Evolutionary conservation across 305 asterid species (phyloP).

Genomic region (Fraxinus albicans): DNA sequence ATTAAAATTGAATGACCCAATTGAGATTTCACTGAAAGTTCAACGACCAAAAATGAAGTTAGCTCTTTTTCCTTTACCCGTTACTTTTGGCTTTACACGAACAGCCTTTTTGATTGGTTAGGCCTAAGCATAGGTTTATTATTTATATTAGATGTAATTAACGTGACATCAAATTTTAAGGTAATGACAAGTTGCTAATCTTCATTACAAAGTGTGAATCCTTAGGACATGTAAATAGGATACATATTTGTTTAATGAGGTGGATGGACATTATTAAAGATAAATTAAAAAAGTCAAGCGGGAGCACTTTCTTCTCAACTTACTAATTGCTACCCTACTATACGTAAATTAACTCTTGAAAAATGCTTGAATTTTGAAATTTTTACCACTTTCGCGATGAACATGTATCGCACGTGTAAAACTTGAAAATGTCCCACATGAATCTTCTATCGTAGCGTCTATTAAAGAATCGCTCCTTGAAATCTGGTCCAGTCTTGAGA

Average conservation of each 20-base stretch:
- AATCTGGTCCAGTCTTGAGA: neutral
- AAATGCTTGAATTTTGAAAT: neutral
- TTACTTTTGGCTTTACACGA: neutral
- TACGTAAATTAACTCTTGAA: neutral
- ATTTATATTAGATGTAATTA: neutral
- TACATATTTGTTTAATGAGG: neutral
- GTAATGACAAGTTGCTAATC: neutral
- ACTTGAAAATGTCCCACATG: neutral
- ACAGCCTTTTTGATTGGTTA: neutral
- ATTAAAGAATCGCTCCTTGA: neutral
- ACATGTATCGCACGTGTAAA: neutral
- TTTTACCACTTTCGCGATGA: neutral
- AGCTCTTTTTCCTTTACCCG: neutral
- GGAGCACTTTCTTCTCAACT: neutral
- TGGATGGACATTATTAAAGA: neutral
- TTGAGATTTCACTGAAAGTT: neutral
- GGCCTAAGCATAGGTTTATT: neutral
- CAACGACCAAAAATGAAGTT: neutral
- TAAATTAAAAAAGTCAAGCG: neutral
- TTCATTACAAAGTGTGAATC: neutral
- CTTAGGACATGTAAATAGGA: neutral
- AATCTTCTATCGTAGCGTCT: neutral
- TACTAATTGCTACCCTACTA: neutral
- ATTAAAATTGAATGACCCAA: neutral
- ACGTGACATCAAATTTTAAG: neutral